Base-by-base conservation (phyloP, 106 monocot genomes). In the Allium fistulosum region DNA sequence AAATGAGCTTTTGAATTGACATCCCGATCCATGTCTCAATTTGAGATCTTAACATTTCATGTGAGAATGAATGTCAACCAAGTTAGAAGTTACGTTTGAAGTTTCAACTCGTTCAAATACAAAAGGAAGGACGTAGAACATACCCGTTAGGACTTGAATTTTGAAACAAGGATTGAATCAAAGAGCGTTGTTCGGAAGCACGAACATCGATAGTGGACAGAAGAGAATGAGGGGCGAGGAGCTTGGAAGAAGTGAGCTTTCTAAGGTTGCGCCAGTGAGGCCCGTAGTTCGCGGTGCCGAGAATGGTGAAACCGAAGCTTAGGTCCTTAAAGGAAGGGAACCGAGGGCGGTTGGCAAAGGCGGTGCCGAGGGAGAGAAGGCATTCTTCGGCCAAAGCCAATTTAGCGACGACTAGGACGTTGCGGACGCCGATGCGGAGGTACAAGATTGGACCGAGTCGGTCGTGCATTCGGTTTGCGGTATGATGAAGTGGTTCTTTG, bases 191-290 rank as follows among this genome's bases (percentile, higher is more conserved):
- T 48, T 22, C 22, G 22, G 22, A 22, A 22, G 22, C 22, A 22
- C 22, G 22, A 22, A 22, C 22, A 22, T 22, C 22, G 22, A 22
- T 22, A 22, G 22, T 22, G 22, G 22, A 22, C 0, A 22, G 22
- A 22, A 22, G 22, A 22, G 22, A 22, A 22, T 22, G 22, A 22
- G 22, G 22, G 22, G 22, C 0, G 22, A 22, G 22, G 22, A 22
- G 22, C 22, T 22, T 1, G 22, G 22, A 22, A 22, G 22, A 51
- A 52, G 63, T n/a, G 52, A 91, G 57, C 51, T 87, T 81, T 27
- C 87, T 76, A 47, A 84, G 60, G 61, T 87, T 76, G 46, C 91
- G 87, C 91, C 87, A 91, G 71, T 73, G 74, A 1, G 75, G 67
- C 46, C 84, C 84, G 63, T 82, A 77, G 69, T 68, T 69, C 48